Percentiles rank a stretch among this genome's conserved stretches.
These are phyloP conservation scores for Paraconiothyrium sp. DNA, from an alignment of 2,329 filamentous ascomycete species.

Conservation along the genomic window DNA sequence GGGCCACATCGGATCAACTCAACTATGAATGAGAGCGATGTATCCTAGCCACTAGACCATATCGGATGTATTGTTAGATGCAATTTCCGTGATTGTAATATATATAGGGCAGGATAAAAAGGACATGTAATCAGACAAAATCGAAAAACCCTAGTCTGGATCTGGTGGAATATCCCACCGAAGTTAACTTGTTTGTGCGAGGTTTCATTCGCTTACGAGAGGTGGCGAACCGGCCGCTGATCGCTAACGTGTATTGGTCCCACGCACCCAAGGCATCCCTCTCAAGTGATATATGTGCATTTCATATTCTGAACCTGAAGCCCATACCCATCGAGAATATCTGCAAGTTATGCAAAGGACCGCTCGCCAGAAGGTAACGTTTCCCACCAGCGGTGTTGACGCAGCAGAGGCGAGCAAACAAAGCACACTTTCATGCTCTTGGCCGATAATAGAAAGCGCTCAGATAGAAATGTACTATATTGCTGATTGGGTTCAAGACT, in stretches of 20 bases:
- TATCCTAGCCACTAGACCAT: constrained; percentile 5
- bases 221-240: not conserved
- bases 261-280: not conserved
- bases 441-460: too few species aligned
- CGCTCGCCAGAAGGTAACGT: too few species aligned
- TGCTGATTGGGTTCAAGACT: too few species aligned
- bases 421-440: too few species aligned
- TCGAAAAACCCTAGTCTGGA: too few species aligned
- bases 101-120: not conserved
- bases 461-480: too few species aligned
- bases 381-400: too few species aligned
- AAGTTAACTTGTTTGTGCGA: not conserved
- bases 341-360: not conserved
- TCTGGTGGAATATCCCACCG: not conserved
- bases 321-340: not conserved
- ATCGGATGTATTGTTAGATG: not conserved
- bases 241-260: not conserved
- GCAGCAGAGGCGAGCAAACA: too few species aligned
- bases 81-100: too few species aligned
- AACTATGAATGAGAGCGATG: not conserved
- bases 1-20: not conserved
- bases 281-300: too few species aligned
- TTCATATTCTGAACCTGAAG: too few species aligned
- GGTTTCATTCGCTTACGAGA: not conserved
- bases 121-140: too few species aligned